Evolutionary conservation across 2,329 filamentous ascomycete species (phyloP).

Genomic region (Botrytis pseudocinerea): DNA sequence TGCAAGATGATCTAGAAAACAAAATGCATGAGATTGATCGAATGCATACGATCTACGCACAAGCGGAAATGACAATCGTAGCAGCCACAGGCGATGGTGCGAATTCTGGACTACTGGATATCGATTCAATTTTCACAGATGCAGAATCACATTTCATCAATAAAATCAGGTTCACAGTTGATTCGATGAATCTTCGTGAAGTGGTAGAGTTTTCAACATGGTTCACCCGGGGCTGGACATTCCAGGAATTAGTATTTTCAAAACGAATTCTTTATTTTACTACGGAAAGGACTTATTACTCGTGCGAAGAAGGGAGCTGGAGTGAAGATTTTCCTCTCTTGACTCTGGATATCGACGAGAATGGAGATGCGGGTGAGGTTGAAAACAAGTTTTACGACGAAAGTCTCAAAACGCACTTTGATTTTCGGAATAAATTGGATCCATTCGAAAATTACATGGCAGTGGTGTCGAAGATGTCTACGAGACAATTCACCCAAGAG

Average conservation of each 20-base stretch:
- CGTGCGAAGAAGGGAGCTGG: conserved; percentile 27
- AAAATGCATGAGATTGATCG: conserved; percentile 22
- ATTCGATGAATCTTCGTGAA: not conserved
- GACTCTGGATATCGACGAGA: not conserved
- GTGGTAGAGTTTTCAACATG: conserved; percentile 6
- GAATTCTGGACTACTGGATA: not conserved
- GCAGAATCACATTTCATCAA: not conserved
- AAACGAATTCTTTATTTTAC: conserved; percentile 32
- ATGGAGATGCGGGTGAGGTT: not conserved
- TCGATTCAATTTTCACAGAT: not conserved
- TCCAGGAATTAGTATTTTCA: conserved; percentile 35
- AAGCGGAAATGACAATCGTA: conserved; percentile 23
- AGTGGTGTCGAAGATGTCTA: conserved; percentile 5
- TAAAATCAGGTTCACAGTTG: not conserved
- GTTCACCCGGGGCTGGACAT: conserved; percentile 31
- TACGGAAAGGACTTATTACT: conserved; percentile 30
- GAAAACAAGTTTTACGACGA: not conserved
- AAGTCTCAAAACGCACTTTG: not conserved
- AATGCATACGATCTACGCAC: conserved; percentile 25
- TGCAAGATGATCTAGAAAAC: conserved; percentile 25
- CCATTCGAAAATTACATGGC: not conserved
- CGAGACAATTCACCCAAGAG: not conserved
- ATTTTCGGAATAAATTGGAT: not conserved
- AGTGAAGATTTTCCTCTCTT: conserved; percentile 2
- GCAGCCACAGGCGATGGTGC: conserved; percentile 12